Evolutionary conservation across 2,329 filamentous ascomycete genomes (phyloP), one percentile per base, ranked within the genome.

Genomic region (Diplodia sapinea): DNA sequence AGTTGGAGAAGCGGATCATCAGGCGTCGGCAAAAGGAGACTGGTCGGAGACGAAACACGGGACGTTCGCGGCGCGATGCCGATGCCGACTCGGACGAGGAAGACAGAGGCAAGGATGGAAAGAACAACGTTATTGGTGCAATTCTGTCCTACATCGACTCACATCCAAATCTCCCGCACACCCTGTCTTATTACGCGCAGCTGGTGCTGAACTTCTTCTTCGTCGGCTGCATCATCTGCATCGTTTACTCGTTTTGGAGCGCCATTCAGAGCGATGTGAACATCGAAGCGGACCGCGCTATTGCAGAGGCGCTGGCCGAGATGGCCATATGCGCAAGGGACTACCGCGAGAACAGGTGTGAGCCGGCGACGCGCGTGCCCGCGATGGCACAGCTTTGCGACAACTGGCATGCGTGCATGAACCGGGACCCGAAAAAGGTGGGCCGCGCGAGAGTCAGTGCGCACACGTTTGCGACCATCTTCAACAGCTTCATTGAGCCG

Each of bases 401-500:
- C 40, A 87, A 89, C 70, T 98, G 94, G 94, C 88, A 90, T 70
- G 83, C 87, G 38, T 98, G 95, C 79, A 97, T 97, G 92, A 88
- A 89, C 71, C 88, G 90, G 71, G 92, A 97, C 74, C 89, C 93
- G 0, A 85, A 89, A 54, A 88, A 88, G 67, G 88, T 97, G 67
- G 93, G 92, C 71, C 85, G 90, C 47, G 90, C 94, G 51, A 90
- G 89, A 73, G 88, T 97, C 49, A 92, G 91, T 20, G 94, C 93
- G 5, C 90, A 92, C 74, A 95, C 94, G 31, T 91, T 97, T 75
- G 94, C 94, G 0, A 88, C 93, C 75, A 96, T 99, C 50, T 90
- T 98, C 79, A 97, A 98, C 77, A 90, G 91, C 74, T 97, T 98
- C 77, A 89, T 96, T 4, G 93, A 96, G 73, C 89, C 92, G 6